Conservation (phyloP, 148 eudicot genomes). For the Pouteria glomerata region DNA sequence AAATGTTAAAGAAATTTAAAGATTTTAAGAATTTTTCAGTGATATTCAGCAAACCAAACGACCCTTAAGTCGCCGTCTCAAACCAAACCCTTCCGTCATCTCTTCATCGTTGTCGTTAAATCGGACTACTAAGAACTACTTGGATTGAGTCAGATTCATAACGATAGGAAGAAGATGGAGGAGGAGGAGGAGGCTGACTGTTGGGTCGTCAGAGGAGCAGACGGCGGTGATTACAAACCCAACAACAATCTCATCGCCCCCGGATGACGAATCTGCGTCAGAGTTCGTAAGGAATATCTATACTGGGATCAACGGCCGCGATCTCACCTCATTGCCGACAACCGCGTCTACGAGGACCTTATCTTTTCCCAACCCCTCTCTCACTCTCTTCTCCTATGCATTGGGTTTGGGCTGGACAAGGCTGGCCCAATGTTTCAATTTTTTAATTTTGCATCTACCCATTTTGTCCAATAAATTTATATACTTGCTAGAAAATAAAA, state of each 20-base stretch:
- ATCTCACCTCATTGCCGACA: slow-evolving; percentile 55
- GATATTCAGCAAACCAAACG: no score
- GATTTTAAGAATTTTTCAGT: no score
- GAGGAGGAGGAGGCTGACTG: not conserved
- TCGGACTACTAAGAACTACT: not conserved
- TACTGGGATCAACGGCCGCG: slow-evolving; percentile 58
- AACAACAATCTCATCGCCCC: not conserved
- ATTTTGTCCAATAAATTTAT: no score
- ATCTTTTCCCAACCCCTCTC: slow-evolving; percentile 50
- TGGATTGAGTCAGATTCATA: not conserved
- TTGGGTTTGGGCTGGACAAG: no score
- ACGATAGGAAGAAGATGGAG: not conserved
- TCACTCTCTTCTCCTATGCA: no score
- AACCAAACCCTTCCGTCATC: not conserved
- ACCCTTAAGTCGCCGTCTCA: no score
- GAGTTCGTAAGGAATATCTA: slow-evolving; percentile 61
- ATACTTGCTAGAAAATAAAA: no score
- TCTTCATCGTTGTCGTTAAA: not conserved
- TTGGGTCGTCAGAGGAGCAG: slow-evolving; percentile 9
- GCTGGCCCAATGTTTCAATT: no score
- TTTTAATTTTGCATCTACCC: no score
- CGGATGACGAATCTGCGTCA: slow-evolving; percentile 27
- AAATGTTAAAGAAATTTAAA: no score
- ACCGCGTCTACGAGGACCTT: slow-evolving; percentile 86
- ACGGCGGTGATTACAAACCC: not conserved